Evolutionary conservation across 2,329 filamentous ascomycete species (phyloP).

Genomic region (Magnaporthiopsis incrustans): DNA sequence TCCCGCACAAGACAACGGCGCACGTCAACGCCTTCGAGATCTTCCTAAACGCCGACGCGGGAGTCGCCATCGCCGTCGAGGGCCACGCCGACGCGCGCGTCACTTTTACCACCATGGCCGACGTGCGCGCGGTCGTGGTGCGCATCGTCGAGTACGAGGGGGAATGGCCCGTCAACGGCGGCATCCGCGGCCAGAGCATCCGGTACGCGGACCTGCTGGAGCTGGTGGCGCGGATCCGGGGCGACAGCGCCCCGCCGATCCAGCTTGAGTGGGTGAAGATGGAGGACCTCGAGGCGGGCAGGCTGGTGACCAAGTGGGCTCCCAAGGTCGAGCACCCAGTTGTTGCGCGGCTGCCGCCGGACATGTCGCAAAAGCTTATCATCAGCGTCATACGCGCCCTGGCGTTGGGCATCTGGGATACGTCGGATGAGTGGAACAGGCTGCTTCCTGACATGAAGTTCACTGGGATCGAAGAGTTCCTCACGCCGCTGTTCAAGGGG

Average conservation of each 20-base stretch:
- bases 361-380: no score
- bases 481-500: constrained; percentile 15
- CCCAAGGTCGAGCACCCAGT: constrained; percentile 23
- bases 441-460: constrained; percentile 36
- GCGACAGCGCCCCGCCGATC: constrained; percentile 19
- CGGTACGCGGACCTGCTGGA: constrained; percentile 27
- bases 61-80: constrained; percentile 33
- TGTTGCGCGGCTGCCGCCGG: no score
- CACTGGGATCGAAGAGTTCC: constrained; percentile 30
- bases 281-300: constrained; percentile 38
- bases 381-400: constrained; percentile 33
- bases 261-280: constrained; percentile 34
- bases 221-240: constrained; percentile 22
- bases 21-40: constrained; percentile 32
- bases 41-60: constrained; percentile 29
- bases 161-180: constrained; percentile 32
- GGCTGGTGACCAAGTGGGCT: constrained; percentile 31
- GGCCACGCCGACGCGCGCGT: constrained; percentile 32
- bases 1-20: constrained; percentile 36
- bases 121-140: constrained; percentile 31
- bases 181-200: constrained; percentile 30
- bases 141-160: constrained; percentile 34
- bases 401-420: constrained; percentile 32
- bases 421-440: constrained; percentile 34
- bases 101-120: constrained; percentile 34